Evolutionary conservation across 805 yeast species (phyloP), one percentile per base, ranked within the genome.

Genomic region (Torulaspora indica): DNA sequence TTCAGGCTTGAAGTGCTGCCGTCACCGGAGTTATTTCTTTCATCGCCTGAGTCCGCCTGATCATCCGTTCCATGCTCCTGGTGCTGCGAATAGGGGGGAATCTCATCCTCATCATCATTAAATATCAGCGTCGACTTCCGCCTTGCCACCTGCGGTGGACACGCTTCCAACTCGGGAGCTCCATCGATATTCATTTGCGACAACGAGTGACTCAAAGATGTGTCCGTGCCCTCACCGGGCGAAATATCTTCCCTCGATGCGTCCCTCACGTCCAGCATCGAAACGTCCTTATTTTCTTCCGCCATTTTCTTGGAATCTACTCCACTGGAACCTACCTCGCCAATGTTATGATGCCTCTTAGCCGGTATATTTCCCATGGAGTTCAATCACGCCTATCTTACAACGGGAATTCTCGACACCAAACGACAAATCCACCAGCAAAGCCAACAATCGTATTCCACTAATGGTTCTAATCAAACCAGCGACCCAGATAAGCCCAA

Each of bases 51-150:
- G 32, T 35, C 40, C 5, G 22, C 35, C 13, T 38, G 43, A 17
- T 35, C 35, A 22, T 35, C 47, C 18, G 42, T 27, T 8, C 43
- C 42, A 23, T 43, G 47, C 23, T 43, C 47, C 32, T 39, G 47
- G 27, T 43, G 47, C 10, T 38, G 39, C 12, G 47, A 43, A 24
- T 45, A 45, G 15, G 48, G 48, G 10, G 48, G 48, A 22, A 45
- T 45, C 29, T 45, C 48, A 24, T 79, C 85, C 35, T 72, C 71
- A 29, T 84, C 91, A 47, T 82, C 89, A 1, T 82, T 78, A 32
- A 86, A 73, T 12, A 85, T 78, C 42, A 85, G 55, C 0, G 93
- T 84, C 2, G 90, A 81, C 62, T 81, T 82, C 51, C 88, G 72
- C 54, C 86, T 72, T 28, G 59, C 35, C 22, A 58, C 40, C 8